These are phyloP conservation scores for Fusarium foetens DNA, from an alignment of 2,329 filamentous ascomycete genomes.

Conservation along the genomic window DNA sequence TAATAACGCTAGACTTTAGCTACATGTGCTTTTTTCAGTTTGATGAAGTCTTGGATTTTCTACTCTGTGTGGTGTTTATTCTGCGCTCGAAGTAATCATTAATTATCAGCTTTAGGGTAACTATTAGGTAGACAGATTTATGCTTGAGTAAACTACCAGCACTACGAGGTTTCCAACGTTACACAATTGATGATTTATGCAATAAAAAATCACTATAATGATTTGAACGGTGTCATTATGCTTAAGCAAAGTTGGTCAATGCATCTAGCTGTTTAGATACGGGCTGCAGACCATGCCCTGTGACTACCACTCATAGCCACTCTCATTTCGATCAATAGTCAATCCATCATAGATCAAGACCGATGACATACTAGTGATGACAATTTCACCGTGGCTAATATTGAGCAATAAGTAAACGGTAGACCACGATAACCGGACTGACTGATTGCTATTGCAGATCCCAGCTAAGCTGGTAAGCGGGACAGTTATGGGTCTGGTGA, in stretches of 20 bases:
- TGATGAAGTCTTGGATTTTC: background rate
- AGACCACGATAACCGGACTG: fast-evolving
- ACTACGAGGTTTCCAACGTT: fast-evolving
- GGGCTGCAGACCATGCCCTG: background rate
- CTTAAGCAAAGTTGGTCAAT: fast-evolving
- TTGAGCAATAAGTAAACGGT: background rate
- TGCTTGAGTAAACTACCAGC: no score
- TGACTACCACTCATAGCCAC: fast-evolving
- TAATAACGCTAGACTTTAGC: no score
- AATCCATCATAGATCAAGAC: fast-evolving
- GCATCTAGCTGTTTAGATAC: background rate
- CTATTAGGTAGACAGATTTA: no score
- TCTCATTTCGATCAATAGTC: background rate
- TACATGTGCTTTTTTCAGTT: no score
- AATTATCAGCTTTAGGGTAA: background rate
- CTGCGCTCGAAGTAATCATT: fast-evolving
- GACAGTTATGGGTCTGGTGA: background rate
- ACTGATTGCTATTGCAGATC: background rate
- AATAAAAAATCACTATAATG: fast-evolving
- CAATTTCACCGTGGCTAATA: fast-evolving
- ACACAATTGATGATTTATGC: background rate
- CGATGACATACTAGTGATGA: background rate
- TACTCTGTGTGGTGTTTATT: background rate
- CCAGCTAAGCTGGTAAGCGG: fast-evolving
- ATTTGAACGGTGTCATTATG: fast-evolving